Conservation (phyloP, 805 yeast species). For the Alloascoidea hylecoeti region DNA sequence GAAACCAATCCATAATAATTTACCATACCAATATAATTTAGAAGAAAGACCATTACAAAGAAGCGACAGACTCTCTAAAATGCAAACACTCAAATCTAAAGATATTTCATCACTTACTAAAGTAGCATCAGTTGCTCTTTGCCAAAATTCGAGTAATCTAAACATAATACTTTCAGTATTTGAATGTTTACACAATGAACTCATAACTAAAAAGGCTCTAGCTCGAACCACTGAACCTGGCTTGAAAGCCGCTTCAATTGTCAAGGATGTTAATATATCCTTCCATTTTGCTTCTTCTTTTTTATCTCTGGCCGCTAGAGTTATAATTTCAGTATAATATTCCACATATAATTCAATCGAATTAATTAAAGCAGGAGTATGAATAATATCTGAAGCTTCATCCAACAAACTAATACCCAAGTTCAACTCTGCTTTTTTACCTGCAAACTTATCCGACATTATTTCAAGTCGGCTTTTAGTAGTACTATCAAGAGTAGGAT, state of each 20-base stretch:
- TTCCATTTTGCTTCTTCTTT: neutral
- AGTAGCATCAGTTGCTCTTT: neutral
- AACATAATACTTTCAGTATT: constrained; percentile 23
- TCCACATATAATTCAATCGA: neutral
- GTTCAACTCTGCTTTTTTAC: neutral
- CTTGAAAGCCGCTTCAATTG: neutral
- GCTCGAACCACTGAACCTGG: neutral
- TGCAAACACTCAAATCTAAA: neutral
- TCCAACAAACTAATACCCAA: neutral
- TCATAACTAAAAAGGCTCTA: constrained; percentile 1
- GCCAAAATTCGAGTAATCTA: neutral
- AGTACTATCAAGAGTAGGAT: constrained; percentile 29
- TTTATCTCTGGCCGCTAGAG: constrained; percentile 16
- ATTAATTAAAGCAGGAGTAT: neutral
- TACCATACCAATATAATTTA: neutral
- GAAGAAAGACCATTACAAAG: neutral
- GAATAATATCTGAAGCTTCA: constrained; percentile 7
- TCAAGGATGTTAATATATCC: neutral
- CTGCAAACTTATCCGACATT: constrained; percentile 13
- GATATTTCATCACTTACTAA: neutral
- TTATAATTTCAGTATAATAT: neutral
- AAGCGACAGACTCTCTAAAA: neutral
- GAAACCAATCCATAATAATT: neutral
- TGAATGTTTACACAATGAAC: neutral
- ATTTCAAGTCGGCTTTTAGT: constrained; percentile 27